Conservation (phyloP, 257 asterid genomes). For the Ballota nigra region DNA sequence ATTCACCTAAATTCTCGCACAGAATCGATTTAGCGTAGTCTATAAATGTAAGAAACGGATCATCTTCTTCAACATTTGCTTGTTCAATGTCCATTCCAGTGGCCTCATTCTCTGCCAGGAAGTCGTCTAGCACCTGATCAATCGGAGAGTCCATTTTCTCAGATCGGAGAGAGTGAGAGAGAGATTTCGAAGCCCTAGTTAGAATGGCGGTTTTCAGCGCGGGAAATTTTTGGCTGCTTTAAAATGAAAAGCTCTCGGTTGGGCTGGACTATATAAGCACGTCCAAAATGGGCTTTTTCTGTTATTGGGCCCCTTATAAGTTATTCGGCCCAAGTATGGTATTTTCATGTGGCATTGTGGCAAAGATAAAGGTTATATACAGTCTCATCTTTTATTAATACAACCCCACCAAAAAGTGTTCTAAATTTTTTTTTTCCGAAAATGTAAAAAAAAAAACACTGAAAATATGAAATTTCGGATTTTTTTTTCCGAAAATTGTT, state of each 20-base stretch:
- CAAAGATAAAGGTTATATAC: no score
- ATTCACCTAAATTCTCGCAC: slow-evolving; percentile 28
- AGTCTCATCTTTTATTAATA: no score
- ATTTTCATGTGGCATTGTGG: no score
- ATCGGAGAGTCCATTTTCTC: slow-evolving; percentile 30
- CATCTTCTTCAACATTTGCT: slow-evolving; percentile 33
- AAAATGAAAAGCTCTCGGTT: neutral
- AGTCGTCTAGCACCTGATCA: slow-evolving; percentile 29
- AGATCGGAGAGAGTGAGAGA: slow-evolving; percentile 5
- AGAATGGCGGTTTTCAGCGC: slow-evolving; percentile 35
- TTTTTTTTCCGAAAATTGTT: no score
- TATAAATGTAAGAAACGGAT: slow-evolving; percentile 65
- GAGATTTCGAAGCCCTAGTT: slow-evolving; percentile 29
- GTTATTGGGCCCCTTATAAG: neutral
- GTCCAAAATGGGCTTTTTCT: neutral
- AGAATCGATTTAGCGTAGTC: slow-evolving; percentile 55
- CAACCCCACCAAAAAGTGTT: no score
- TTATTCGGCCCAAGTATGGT: neutral
- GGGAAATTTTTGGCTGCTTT: slow-evolving; percentile 13
- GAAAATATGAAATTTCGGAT: no score
- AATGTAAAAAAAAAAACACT: no score
- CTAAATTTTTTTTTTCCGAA: no score
- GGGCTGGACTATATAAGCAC: neutral
- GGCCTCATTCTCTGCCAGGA: slow-evolving; percentile 34
- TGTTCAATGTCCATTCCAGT: slow-evolving; percentile 51